Base-by-base conservation (phyloP, 2,329 filamentous ascomycete genomes). In the Akanthomyces lecanii region DNA sequence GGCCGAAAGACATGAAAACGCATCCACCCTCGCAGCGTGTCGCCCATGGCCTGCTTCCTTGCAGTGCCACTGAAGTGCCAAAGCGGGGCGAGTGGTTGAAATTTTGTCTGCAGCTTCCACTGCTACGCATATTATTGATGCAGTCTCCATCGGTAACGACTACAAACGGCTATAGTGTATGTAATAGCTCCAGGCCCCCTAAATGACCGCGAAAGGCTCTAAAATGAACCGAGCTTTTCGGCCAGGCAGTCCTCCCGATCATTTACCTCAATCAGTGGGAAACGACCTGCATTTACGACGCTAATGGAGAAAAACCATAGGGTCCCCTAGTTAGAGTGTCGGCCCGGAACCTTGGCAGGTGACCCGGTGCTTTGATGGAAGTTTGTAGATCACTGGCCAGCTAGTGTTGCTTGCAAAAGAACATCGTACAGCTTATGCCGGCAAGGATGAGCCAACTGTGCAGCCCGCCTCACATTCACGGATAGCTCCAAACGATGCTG, bases 121-220 rank as follows among this genome's bases (percentile, higher is more conserved):
- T 45, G 11, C 25, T 45, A 28, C 40, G 58, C 58, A 61, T 52
- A 61, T 44, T 61, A 61, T 61, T 61, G 58, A 53, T 53, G 58
- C 58, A 53, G 58, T 53, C 25, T 40, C n/a, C 33, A 30, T 28
- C 30, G n/a, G 10, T 14, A 0, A 21, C n/a, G 45, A 47, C 28
- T 21, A 50, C 18, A 50, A n/a, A 50, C n/a, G n/a, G 45, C 12
- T 28, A 11, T 21, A n/a, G 7, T 38, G 21, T 50, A 58, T 23
- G 44, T 44, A 50, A 50, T 50, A 47, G 44, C 30, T 40, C 21
- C 18, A n/a, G n/a, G 42, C 44, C 12, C n/a, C 11, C 25, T 14
- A 25, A 48, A 5, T 12, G n/a, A 28, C 28, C 30, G 16, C 11
- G 7, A 5, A 36, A 30, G 38, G 53, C 53, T 33, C 25, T 42